Evolutionary conservation across 768 basidiomycete genomes (phyloP), one percentile per base, ranked within the genome.

Genomic region (Hygrophorus russula): DNA sequence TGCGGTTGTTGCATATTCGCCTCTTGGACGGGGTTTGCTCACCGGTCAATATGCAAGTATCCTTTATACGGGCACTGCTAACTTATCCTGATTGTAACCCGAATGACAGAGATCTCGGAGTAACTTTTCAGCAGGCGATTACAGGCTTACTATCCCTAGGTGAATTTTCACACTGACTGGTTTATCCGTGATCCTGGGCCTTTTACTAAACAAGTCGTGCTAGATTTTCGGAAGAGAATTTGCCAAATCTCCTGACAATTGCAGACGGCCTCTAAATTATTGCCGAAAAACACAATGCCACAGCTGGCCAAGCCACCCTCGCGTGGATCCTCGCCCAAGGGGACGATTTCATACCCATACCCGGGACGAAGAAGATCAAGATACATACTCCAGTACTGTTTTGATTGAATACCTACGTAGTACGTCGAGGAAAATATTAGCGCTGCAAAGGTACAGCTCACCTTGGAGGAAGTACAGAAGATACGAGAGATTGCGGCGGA

Each of bases 241-340:
- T 72, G 52, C 70, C 69, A 2, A 71, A 68, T 14, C 62, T 70
- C 30, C 51, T 69, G n/a, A 56, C 63, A 17, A 41, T 75, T n/a
- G 68, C 58, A 8, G 63, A 70, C 12, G 57, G 56, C 10, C 51
- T 73, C 15, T 55, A 61, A 39, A 49, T 49, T 10, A 57, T 72
- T 18, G 37, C 3, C 5, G 19, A 15, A 13, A 39, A 62, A 39
- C 58, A 71, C 45, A 49, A 59, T 31, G 68, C 63, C 2, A 69
- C 71, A 6, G 53, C 66, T 2, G 67, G 68, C 3, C 74, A 76
- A 52, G 57, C 73, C 24, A 51, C 65, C 1, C 61, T 78, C n/a
- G 73, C 71, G 1, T 75, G 68, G 71, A 47, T 74, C 2, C 64
- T 74, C 13, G 65, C 65, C 0, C 69, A 73, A 54, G 69, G 70